Evolutionary conservation across 2,329 filamentous ascomycete genomes (phyloP).

Genomic region (Lasiodiplodia citricola): DNA sequence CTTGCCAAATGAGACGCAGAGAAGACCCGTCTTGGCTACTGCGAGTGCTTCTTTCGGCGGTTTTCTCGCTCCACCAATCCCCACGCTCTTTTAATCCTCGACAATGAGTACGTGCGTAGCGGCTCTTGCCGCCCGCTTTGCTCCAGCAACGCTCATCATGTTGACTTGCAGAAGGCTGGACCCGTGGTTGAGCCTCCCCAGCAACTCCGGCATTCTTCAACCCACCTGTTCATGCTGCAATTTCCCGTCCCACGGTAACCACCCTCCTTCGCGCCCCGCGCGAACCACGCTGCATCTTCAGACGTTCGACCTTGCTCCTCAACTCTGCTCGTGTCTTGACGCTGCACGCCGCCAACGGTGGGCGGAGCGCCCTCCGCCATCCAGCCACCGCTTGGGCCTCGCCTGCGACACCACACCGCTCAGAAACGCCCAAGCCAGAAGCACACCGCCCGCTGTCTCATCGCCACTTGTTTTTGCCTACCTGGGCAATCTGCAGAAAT

Average conservation of each 20-base stretch:
- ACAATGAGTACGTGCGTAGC: not conserved
- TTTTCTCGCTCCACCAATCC: slow-evolving; percentile 4
- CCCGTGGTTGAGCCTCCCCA: not conserved
- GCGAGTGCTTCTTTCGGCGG: not conserved
- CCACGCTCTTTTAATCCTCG: not conserved
- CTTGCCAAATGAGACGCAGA: slow-evolving; percentile 6
- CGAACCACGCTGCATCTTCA: slow-evolving; percentile 11
- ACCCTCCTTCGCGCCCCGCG: slow-evolving; percentile 11
- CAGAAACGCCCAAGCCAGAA: slow-evolving; percentile 1
- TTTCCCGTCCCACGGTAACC: slow-evolving; percentile 18
- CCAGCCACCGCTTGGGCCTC: not conserved
- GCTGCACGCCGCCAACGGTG: not conserved
- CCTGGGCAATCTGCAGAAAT: not conserved
- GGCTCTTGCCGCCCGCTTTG: not conserved
- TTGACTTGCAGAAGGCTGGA: slow-evolving; percentile 17
- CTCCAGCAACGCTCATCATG: slow-evolving; percentile 3
- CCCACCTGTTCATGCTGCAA: slow-evolving; percentile 1
- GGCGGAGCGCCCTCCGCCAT: not conserved
- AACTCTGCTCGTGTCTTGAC: not conserved
- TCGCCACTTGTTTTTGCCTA: not conserved
- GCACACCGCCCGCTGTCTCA: slow-evolving; percentile 1
- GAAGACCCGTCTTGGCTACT: slow-evolving; percentile 12
- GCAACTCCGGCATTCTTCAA: not conserved
- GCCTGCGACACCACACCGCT: slow-evolving; percentile 1
- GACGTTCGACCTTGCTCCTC: slow-evolving; percentile 12